Conservation (phyloP, 2,329 filamentous ascomycete species). For the Paraconiothyrium sp. region DNA sequence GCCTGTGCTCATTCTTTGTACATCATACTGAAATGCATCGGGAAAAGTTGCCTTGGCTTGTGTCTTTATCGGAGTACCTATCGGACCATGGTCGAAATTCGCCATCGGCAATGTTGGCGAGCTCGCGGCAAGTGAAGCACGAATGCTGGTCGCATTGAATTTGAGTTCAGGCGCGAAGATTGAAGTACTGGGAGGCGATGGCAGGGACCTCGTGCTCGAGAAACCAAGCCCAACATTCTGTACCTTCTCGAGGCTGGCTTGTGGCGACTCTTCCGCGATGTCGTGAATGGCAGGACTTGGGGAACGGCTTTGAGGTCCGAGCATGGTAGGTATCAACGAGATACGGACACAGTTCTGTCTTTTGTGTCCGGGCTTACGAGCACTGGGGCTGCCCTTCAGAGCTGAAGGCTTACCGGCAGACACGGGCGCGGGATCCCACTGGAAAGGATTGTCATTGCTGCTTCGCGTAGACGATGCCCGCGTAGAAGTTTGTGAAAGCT, state of each 20-base stretch:
- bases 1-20: conserved; percentile 35
- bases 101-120: conserved; percentile 52
- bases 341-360: conserved; percentile 58
- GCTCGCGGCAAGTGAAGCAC: conserved; percentile 52
- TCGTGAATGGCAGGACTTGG: conserved; percentile 48
- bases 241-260: conserved; percentile 19
- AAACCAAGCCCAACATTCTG: conserved; percentile 24
- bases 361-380: conserved; percentile 53
- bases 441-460: conserved; percentile 58
- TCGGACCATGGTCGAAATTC: conserved; percentile 39
- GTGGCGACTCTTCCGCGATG: conserved; percentile 51
- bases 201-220: conserved; percentile 31
- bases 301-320: conserved; percentile 49
- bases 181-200: conserved; percentile 38
- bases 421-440: conserved; percentile 53
- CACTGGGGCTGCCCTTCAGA: conserved; percentile 56
- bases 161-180: conserved; percentile 49
- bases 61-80: conserved; percentile 26
- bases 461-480: conserved; percentile 50
- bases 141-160: conserved; percentile 43
- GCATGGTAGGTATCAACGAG: conserved; percentile 53
- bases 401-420: conserved; percentile 53
- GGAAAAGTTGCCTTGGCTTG: conserved; percentile 21
- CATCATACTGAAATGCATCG: conserved; percentile 22
- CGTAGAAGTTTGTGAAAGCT: conserved; percentile 52